Evolutionary conservation across 1,139 yeast species (phyloP).

Genomic region (Candida gigantensis): DNA sequence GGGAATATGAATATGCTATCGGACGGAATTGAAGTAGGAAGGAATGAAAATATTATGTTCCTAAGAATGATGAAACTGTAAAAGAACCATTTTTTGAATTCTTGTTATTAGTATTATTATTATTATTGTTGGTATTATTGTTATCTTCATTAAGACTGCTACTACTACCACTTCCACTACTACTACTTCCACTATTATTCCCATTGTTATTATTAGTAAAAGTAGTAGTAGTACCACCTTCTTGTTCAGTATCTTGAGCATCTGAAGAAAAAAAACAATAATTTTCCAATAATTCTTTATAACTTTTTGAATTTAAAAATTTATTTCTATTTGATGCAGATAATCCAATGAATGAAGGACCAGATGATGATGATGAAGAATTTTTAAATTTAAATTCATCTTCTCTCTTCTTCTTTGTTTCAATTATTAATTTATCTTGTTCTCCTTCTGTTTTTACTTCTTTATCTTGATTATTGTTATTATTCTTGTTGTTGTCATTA

Average conservation of each 20-base stretch:
- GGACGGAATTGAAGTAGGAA: not conserved
- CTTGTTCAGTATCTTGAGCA: slow-evolving; percentile 6
- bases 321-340: slow-evolving; percentile 8
- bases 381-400: not conserved
- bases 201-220: slow-evolving; percentile 1
- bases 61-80: slow-evolving; percentile 32
- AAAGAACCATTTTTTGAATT: slow-evolving; percentile 16
- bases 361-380: slow-evolving; percentile 3
- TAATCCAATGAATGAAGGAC: slow-evolving; percentile 4
- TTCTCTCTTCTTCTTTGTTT: not conserved
- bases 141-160: slow-evolving; percentile 1
- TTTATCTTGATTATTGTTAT: not conserved
- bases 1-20: not conserved
- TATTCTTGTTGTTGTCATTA: slow-evolving; percentile 1
- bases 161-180: slow-evolving; percentile 6
- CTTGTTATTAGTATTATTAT: slow-evolving; percentile 6
- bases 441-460: not conserved
- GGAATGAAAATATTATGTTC: slow-evolving; percentile 14
- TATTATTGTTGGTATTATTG: not conserved
- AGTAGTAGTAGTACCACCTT: not conserved
- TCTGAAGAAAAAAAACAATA: slow-evolving; percentile 59
- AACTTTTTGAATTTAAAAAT: slow-evolving; percentile 56
- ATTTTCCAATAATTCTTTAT: slow-evolving; percentile 67
- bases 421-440: not conserved
- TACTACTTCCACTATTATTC: slow-evolving; percentile 2